phyloP scores from a whole-genome alignment of 2,329 filamentous ascomycete genomes.

The Neonectria ditissima region DNA sequence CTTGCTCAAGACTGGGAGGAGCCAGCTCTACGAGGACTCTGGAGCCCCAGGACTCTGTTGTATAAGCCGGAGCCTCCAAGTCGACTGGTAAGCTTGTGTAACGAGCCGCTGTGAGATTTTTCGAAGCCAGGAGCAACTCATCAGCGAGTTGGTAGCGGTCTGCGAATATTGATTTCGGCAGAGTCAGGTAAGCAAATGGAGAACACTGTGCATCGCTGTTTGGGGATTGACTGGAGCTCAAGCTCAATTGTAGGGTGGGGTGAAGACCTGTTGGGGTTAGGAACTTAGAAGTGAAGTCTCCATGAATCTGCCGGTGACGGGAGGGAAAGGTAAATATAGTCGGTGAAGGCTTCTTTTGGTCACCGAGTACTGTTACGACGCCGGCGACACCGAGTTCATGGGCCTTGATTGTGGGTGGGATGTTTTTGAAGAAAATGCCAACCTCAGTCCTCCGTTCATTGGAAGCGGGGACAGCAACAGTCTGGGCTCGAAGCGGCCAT shows the following conservation, averaged over 20 bases:
- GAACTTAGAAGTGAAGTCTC: constrained; percentile 73
- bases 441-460: constrained; percentile 76
- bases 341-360: constrained; percentile 77
- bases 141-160: constrained; percentile 89
- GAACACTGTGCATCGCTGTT: constrained; percentile 71
- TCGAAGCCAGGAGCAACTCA: constrained; percentile 80
- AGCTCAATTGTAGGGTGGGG: constrained; percentile 77
- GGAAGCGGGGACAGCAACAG: constrained; percentile 55
- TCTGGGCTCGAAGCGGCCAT: constrained; percentile 65
- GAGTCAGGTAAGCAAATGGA: constrained; percentile 83
- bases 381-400: constrained; percentile 85
- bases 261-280: constrained; percentile 83
- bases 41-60: constrained; percentile 81
- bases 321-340: constrained; percentile 87
- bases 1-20: constrained; percentile 56
- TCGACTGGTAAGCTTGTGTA: constrained; percentile 83
- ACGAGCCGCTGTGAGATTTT: constrained; percentile 78
- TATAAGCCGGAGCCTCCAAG: constrained; percentile 90
- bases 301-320: constrained; percentile 73
- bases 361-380: constrained; percentile 80
- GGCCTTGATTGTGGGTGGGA: constrained; percentile 67
- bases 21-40: constrained; percentile 80
- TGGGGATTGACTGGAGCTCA: constrained; percentile 66
- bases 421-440: constrained; percentile 78
- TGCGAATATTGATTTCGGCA: constrained; percentile 84